These are phyloP conservation scores for Bondarzewia mesenterica DNA, from an alignment of 1,284 basidiomycete species.

Conservation along the genomic window DNA sequence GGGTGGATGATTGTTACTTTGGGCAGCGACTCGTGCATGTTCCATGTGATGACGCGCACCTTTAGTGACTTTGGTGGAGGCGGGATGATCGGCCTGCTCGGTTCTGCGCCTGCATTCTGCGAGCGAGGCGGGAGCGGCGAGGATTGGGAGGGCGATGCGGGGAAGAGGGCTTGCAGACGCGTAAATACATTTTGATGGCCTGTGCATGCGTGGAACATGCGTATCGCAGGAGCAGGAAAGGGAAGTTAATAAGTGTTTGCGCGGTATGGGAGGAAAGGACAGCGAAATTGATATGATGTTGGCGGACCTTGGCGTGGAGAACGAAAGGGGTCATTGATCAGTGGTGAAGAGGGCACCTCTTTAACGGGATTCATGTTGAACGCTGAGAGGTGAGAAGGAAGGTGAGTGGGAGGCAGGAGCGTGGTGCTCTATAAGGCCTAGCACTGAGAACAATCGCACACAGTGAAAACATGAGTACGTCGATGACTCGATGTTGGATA, in stretches of 20 bases:
- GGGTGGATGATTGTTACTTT: too few species aligned
- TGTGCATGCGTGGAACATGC: not conserved
- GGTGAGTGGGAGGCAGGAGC: too few species aligned
- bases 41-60: slow-evolving; percentile 52
- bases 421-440: too few species aligned
- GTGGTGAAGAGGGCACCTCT: not conserved
- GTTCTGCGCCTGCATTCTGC: not conserved
- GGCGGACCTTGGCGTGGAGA: not conserved
- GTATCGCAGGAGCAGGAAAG: not conserved
- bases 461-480: too few species aligned
- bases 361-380: too few species aligned
- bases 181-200: slow-evolving; percentile 26
- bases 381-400: too few species aligned
- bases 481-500: too few species aligned
- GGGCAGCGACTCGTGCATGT: slow-evolving; percentile 72
- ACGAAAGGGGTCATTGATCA: not conserved
- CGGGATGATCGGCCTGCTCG: slow-evolving; percentile 2
- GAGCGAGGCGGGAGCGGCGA: slow-evolving; percentile 1
- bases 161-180: slow-evolving; percentile 36
- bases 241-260: not conserved
- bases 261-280: not conserved
- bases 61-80: slow-evolving; percentile 35
- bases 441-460: too few species aligned
- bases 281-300: not conserved
- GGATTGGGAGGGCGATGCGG: slow-evolving; percentile 16